Conservation (phyloP, 495 filamentous ascomycete genomes). For the Aspergillus coremiiformis region DNA sequence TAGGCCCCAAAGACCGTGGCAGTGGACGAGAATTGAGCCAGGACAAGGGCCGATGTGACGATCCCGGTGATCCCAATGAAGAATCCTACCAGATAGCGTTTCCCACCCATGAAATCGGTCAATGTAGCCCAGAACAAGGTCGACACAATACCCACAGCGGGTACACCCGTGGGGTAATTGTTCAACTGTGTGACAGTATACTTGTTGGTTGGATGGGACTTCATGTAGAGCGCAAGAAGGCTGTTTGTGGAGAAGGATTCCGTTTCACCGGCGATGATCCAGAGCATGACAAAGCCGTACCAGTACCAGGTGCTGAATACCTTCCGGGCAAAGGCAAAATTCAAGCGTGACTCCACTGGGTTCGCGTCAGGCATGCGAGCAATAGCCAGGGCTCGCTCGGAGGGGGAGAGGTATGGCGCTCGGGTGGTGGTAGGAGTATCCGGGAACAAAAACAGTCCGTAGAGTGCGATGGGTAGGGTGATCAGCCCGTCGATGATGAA, state of each 20-base stretch:
- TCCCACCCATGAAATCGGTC: constrained; percentile 44
- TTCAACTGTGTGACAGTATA: constrained; percentile 43
- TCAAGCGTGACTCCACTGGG: constrained; percentile 24
- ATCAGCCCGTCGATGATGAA: constrained; percentile 55
- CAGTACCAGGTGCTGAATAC: constrained; percentile 40
- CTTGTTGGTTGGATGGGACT: constrained; percentile 25
- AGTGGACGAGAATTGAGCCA: constrained; percentile 35
- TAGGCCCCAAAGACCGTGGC: constrained; percentile 44
- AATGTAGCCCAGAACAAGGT: constrained; percentile 48
- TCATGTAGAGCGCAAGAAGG: constrained; percentile 30
- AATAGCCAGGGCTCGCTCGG: constrained; percentile 43
- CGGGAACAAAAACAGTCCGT: constrained; percentile 67
- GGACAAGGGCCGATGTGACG: constrained; percentile 40
- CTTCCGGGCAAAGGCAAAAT: constrained; percentile 31
- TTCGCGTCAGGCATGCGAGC: constrained; percentile 25
- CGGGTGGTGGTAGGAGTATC: constrained; percentile 40
- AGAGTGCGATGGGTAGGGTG: constrained; percentile 55
- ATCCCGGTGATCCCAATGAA: constrained; percentile 46
- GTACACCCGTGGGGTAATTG: constrained; percentile 42
- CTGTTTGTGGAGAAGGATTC: constrained; percentile 45
- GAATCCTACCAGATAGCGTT: constrained; percentile 46
- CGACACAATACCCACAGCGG: constrained; percentile 42
- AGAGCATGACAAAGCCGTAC: constrained; percentile 44
- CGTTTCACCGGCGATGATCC: constrained; percentile 42
- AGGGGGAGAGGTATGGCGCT: constrained; percentile 42